These are phyloP conservation scores for Penicillium sp. DNA, from an alignment of 2,329 filamentous ascomycete species.

Conservation along the genomic window DNA sequence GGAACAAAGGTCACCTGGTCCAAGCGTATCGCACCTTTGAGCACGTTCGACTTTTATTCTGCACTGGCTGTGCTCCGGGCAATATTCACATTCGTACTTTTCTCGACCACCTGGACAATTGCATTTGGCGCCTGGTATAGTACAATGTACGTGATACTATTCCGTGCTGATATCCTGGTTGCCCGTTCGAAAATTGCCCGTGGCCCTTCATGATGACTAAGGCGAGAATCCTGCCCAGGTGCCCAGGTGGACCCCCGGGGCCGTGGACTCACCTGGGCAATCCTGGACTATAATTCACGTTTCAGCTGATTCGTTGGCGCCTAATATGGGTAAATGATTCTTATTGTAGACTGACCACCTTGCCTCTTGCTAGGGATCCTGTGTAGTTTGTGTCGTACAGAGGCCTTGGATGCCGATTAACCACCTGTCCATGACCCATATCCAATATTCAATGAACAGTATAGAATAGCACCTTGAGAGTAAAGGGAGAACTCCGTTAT, in stretches of 20 bases:
- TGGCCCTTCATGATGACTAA: slow-evolving; percentile 2
- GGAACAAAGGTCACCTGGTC: neutral
- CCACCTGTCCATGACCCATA: neutral
- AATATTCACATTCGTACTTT: slow-evolving; percentile 1
- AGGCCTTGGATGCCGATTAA: neutral
- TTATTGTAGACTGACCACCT: neutral
- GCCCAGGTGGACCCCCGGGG: too few species aligned
- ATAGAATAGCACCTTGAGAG: neutral
- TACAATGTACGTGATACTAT: neutral
- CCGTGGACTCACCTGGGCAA: too few species aligned
- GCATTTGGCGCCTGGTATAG: neutral
- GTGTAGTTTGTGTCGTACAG: neutral
- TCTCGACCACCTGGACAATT: neutral
- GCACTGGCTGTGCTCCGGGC: neutral
- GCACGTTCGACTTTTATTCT: neutral
- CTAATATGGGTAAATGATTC: neutral
- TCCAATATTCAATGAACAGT: neutral
- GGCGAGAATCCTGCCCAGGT: neutral
- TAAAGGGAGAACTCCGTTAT: neutral
- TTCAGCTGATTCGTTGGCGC: slow-evolving; percentile 2
- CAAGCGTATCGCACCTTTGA: neutral
- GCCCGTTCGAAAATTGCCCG: neutral
- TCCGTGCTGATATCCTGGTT: too few species aligned
- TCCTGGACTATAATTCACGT: neutral
- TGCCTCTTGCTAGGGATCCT: neutral